phyloP scores from a whole-genome alignment of 306 rosid genomes.

The Vigna hirtella region DNA sequence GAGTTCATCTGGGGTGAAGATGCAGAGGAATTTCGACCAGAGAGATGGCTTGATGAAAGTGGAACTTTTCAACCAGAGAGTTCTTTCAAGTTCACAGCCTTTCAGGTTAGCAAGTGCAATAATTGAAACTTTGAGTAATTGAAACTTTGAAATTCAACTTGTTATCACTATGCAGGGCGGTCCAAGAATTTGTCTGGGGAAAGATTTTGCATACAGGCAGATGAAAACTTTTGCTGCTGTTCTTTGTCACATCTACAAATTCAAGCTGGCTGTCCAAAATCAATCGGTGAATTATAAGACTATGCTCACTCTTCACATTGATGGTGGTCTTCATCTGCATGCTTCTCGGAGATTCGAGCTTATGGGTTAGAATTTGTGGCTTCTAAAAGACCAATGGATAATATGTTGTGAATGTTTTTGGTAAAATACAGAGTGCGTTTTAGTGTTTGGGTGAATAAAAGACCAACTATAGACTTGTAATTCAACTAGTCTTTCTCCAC shows the following conservation, averaged over 20 bases:
- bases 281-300: conserved; percentile 53
- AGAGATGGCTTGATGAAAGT: neutral
- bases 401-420: too few relatives aligned
- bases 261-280: conserved; percentile 44
- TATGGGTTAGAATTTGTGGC: too few relatives aligned
- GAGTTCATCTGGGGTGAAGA: neutral
- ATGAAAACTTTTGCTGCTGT: neutral
- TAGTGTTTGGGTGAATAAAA: too few relatives aligned
- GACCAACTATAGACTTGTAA: too few relatives aligned
- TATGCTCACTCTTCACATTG: conserved; percentile 64
- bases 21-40: neutral
- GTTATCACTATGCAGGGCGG: neutral
- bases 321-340: conserved; percentile 60
- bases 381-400: neutral
- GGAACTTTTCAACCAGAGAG: neutral
- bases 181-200: neutral
- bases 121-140: neutral
- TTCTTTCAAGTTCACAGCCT: neutral
- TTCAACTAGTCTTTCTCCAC: too few relatives aligned
- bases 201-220: neutral
- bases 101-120: neutral
- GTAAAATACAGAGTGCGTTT: too few relatives aligned
- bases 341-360: neutral
- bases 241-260: neutral
- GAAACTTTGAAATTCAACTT: neutral